A percentile compares a stretch with the other conserved stretches of the same genome.
Conservation (phyloP, 495 filamentous ascomycete genomes). For the Xylaria cubensis region DNA sequence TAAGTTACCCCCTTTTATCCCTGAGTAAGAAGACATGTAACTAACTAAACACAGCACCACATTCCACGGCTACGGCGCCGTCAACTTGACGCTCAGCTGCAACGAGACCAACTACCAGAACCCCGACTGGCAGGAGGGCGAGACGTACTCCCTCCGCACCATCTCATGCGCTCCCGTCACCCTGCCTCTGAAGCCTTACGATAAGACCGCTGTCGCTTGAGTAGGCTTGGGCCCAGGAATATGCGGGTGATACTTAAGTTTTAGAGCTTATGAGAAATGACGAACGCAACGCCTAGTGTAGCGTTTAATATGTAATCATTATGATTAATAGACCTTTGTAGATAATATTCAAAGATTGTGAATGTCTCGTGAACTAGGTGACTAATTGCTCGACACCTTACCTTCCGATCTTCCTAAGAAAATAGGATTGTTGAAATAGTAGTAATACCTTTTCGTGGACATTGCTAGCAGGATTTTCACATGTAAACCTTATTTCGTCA, state of each 20-base stretch:
- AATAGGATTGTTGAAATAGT: too few relatives aligned
- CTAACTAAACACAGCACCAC: slow-evolving; percentile 34
- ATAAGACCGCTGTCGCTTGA: slow-evolving; percentile 48
- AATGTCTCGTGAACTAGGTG: not conserved
- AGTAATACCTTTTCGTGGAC: too few relatives aligned
- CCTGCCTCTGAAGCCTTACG: slow-evolving; percentile 36
- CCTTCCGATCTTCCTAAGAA: too few relatives aligned
- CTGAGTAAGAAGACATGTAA: not conserved
- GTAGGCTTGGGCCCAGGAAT: not conserved
- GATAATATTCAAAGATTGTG: not conserved
- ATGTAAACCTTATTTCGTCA: too few relatives aligned
- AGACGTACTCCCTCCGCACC: slow-evolving; percentile 48
- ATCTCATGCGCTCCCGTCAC: slow-evolving; percentile 44
- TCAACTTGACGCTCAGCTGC: slow-evolving; percentile 45
- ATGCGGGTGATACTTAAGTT: not conserved
- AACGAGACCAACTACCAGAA: slow-evolving; percentile 45
- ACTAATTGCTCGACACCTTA: not conserved
- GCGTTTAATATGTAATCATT: slow-evolving; percentile 1
- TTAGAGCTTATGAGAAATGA: not conserved
- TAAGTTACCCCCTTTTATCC: slow-evolving; percentile 32
- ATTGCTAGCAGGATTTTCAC: too few relatives aligned
- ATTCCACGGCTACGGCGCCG: slow-evolving; percentile 45
- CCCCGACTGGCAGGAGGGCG: slow-evolving; percentile 47
- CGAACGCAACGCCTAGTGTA: not conserved
- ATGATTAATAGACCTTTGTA: not conserved